Base-by-base conservation (phyloP, 495 filamentous ascomycete species). In the Trichoderma asperelloides region DNA sequence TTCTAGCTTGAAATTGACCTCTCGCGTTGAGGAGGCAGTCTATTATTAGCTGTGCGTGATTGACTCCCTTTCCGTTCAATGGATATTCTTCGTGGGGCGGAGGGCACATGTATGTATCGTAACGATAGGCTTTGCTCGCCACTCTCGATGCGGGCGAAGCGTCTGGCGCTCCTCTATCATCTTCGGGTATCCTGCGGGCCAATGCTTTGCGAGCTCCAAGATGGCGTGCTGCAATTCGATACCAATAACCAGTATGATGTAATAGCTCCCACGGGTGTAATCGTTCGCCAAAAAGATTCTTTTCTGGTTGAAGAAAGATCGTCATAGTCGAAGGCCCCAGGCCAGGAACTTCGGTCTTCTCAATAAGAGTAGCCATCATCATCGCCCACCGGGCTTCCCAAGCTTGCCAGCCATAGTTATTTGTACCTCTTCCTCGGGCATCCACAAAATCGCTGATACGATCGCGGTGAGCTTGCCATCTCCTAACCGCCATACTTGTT, bases 211-310 rank as follows among this genome's bases (percentile, higher is more conserved):
- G 85, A 23, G 79, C 73, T 60, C 83, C 82, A 3, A 87, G 76
- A 70, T 92, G 87, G 63, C 85, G 87, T 0, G 89, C 85, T 2
- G 91, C 88, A 16, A 86, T 74, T 30, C 87, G 84, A 65, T 90
- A 86, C 91, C 93, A 97, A 73, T 96, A 97, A 0, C 93, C 93
- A 15, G 89, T 78, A 70, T 97, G 93, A 68, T 96, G 93, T 6
- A 97, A 81, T 13, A 86, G 76, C 66, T 97, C 89, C 86, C 88
- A 93, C 0, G 93, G 91, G 47, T 83, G 82, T 12, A 92, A 76
- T 55, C 85, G 79, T 70, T 96, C 91, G 7, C 84, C 80, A 41
- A 87, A 78, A 23, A 87, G 77, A 3, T 78, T 78, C 74, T 94
- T 96, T 71, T 96, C 92, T 0, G 87, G 86, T 12, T 73, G 76